Evolutionary conservation across 371 early-diverging fungal genomes (phyloP).

Genomic region (Gilbertella persicaria): DNA sequence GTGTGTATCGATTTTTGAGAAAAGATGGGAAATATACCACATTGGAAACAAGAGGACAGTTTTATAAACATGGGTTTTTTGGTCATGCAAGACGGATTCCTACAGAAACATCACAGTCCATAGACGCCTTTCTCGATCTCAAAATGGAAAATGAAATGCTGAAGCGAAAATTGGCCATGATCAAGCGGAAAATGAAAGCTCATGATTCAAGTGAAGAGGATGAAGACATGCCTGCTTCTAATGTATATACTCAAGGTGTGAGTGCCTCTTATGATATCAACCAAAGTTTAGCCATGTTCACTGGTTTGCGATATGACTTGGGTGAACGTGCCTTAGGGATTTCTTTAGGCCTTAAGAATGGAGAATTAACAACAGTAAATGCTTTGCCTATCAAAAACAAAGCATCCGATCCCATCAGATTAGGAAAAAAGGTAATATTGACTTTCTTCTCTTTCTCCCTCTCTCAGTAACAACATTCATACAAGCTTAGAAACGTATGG

Average conservation of each 20-base stretch:
- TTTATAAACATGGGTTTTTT: slow-evolving; percentile 38
- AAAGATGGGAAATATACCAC: slow-evolving; percentile 45
- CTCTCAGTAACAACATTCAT: too few species aligned
- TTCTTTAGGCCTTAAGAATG: slow-evolving; percentile 31
- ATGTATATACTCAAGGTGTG: slow-evolving; percentile 40
- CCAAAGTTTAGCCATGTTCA: slow-evolving; percentile 33
- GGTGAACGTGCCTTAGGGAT: slow-evolving; percentile 42
- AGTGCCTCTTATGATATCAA: slow-evolving; percentile 19
- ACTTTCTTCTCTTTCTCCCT: too few species aligned
- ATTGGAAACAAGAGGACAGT: slow-evolving; percentile 42
- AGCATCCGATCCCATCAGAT: neutral
- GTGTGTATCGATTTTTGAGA: slow-evolving; percentile 39
- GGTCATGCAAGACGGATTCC: slow-evolving; percentile 43
- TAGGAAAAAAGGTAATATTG: slow-evolving; percentile 24
- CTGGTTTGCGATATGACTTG: slow-evolving; percentile 35
- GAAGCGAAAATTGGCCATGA: slow-evolving; percentile 19
- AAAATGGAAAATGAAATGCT: slow-evolving; percentile 51
- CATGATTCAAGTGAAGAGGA: slow-evolving; percentile 1
- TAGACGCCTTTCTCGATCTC: slow-evolving; percentile 47
- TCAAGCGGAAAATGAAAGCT: too few species aligned
- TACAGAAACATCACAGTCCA: slow-evolving; percentile 29
- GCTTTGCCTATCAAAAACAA: neutral
- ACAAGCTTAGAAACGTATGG: slow-evolving; percentile 18
- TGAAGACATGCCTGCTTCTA: slow-evolving; percentile 2
- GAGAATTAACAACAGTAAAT: slow-evolving; percentile 21